Base-by-base conservation (phyloP, 345 rosid species). In the Hibiscus syriacus region DNA sequence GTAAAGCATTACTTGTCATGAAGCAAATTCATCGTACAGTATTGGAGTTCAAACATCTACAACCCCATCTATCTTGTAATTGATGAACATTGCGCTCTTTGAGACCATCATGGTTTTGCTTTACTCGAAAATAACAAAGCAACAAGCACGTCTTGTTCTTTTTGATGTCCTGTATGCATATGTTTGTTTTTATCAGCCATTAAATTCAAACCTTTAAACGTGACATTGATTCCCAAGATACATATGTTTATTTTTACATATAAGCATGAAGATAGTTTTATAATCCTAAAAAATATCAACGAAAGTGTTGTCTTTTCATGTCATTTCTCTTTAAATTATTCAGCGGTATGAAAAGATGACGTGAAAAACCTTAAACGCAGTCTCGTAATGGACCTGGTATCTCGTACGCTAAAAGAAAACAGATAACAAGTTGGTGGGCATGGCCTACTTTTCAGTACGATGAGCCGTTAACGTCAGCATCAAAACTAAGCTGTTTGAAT, bases 381-480 rank as follows among this genome's bases (percentile, higher is more conserved):
- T 36, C 41, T 36, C 41, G 9, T 36, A 36, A 7, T 2, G 20
- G 9, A 39, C 27, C 41, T 6, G 41, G 8, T 63, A 6, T n/a
- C n/a, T 34, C 32, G 32, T 39, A 62, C 32, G 25, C 52, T 9
- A 1, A 1, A 6, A 46, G 16, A 19, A 43, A 25, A 25, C 39
- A 45, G 2, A 64, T 14, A 29, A 48, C 69, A 48, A 29, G 69
- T 50, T 16, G 34, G 30, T 46, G 52, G 16, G 52, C 6, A n/a
- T n/a, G 50, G 49, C 20, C 49, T 5, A 20, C 70, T 3, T 32
- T 26, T 20, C 26, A 0, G 3, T 3, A 34, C 0, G 23, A 16
- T 25, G 23, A 23, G 39, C 53, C 71, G 17, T 39, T 38, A 39
- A 68, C 38, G 63, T 55, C 63, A 22, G 39, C 53, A 8, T 68